Evolutionary conservation across 306 rosid species (phyloP).

Genomic region (Prunus salicina): DNA sequence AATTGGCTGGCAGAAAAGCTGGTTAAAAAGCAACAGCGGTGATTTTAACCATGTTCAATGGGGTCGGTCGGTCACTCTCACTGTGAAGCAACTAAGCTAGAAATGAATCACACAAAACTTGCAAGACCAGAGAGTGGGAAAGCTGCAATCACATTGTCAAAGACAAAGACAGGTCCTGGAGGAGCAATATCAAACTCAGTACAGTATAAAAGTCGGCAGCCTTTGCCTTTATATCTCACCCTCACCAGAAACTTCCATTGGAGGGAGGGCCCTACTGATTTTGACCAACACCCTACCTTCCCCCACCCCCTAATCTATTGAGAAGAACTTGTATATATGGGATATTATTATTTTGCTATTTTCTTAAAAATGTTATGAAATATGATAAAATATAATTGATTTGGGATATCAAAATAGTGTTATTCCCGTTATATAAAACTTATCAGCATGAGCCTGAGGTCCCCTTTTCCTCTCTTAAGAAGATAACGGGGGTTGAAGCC

Average conservation of each 20-base stretch:
- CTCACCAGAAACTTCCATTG: neutral
- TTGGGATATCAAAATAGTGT: too few relatives aligned
- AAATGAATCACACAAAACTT: too few relatives aligned
- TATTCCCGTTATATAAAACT: too few relatives aligned
- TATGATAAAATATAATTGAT: fast-evolving
- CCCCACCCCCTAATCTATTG: neutral
- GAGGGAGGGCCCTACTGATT: neutral
- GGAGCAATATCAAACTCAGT: neutral
- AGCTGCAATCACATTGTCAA: neutral
- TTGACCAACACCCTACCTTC: neutral
- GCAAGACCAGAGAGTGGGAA: neutral
- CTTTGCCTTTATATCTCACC: neutral
- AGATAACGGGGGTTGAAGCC: neutral
- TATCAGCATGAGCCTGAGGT: neutral
- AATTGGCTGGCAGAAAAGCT: neutral
- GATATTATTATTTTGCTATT: too few relatives aligned
- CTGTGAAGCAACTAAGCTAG: neutral
- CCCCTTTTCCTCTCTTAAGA: neutral
- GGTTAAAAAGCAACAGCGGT: neutral
- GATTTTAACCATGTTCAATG: neutral
- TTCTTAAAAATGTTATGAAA: fast-evolving
- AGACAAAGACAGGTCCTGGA: neutral
- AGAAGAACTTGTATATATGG: too few relatives aligned
- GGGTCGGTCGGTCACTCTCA: neutral
- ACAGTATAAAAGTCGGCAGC: neutral